phyloP scores from a whole-genome alignment of 2,329 filamentous ascomycete species.

The Microthyrium microscopicum region DNA sequence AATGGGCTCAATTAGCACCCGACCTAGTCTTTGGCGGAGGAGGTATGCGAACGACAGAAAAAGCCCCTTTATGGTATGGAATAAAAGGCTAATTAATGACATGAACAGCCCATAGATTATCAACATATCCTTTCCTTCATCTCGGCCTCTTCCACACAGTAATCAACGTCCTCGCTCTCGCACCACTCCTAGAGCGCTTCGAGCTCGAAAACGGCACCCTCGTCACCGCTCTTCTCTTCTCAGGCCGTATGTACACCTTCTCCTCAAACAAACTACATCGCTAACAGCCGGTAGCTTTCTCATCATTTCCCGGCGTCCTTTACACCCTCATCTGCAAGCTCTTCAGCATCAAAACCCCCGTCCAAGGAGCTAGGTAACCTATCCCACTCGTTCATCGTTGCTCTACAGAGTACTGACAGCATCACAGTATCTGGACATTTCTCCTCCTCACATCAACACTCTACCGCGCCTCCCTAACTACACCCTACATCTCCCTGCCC shows the following conservation, averaged over 20 bases:
- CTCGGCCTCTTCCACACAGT: conserved; percentile 59
- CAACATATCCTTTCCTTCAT: conserved; percentile 84
- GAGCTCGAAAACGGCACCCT: conserved; percentile 85
- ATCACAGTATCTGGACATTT: conserved; percentile 89
- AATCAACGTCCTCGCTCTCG: conserved; percentile 63
- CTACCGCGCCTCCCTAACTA: conserved; percentile 66
- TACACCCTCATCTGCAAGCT: conserved; percentile 70
- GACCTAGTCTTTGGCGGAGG: conserved; percentile 12
- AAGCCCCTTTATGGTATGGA: too few relatives aligned
- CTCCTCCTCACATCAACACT: conserved; percentile 71
- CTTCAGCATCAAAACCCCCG: conserved; percentile 51
- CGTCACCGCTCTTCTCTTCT: conserved; percentile 71
- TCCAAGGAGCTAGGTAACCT: conserved; percentile 79
- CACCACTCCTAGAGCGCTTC: conserved; percentile 83
- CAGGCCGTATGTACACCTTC: conserved; percentile 55
- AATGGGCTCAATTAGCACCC: conserved; percentile 69
- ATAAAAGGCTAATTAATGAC: background rate
- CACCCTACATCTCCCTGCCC: conserved; percentile 49
- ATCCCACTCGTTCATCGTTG: conserved; percentile 39
- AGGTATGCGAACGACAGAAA: background rate
- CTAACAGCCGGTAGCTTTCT: conserved; percentile 21
- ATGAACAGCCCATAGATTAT: conserved; percentile 66
- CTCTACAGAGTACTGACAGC: background rate
- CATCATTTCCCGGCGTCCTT: conserved; percentile 54
- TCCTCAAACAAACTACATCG: conserved; percentile 29